Evolutionary conservation across 176 grass and related monocot species (phyloP).

Genomic region (Paspalum vaginatum): DNA sequence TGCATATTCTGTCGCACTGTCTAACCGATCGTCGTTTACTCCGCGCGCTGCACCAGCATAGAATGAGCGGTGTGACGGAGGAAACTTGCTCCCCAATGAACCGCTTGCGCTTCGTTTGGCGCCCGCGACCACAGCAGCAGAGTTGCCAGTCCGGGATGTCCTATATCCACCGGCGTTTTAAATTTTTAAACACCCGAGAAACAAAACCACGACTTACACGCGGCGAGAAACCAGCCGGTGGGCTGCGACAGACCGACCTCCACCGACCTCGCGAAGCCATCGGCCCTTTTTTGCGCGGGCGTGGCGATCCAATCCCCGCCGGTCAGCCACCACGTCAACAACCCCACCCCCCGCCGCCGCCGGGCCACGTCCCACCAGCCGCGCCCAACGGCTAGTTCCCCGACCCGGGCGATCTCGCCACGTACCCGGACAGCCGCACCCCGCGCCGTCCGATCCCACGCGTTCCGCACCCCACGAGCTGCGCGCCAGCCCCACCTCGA

Average conservation of each 20-base stretch:
- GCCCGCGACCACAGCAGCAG: too few relatives aligned
- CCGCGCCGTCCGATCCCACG: conserved; percentile 43
- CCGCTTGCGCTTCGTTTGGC: too few relatives aligned
- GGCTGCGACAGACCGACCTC: conserved; percentile 39
- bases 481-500: conserved; percentile 30
- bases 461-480: conserved; percentile 6
- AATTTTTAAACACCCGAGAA: conserved; percentile 10
- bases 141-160: too few relatives aligned
- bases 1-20: too few relatives aligned
- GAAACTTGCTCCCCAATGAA: too few relatives aligned
- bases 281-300: neutral
- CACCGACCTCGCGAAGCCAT: conserved; percentile 15
- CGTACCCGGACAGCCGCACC: neutral
- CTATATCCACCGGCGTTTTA: too few relatives aligned
- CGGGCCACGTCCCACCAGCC: neutral
- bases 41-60: too few relatives aligned
- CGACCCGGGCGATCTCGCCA: neutral
- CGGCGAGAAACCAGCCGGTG: neutral
- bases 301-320: conserved; percentile 9
- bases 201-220: neutral
- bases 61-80: too few relatives aligned
- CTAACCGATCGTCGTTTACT: too few relatives aligned
- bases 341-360: neutral
- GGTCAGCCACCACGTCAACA: conserved; percentile 44
- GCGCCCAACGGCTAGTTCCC: conserved; percentile 53